A percentile compares a stretch with the other conserved stretches of the same genome.
Evolutionary conservation across 2,329 filamentous ascomycete species (phyloP).

Genomic region (Xylaria arbuscula): DNA sequence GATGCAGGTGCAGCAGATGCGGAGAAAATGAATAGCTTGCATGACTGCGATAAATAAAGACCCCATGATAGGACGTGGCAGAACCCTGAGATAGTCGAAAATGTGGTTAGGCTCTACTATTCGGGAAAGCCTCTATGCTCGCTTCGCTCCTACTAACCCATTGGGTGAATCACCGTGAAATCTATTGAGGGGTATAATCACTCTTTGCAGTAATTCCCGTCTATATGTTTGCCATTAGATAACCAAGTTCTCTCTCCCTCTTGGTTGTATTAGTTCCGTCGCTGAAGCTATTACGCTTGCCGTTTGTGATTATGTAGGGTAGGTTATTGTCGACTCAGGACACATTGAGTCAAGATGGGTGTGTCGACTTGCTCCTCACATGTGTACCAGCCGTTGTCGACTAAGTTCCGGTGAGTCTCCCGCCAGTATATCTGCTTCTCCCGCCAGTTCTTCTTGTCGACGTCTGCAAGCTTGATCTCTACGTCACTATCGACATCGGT

Average conservation of each 20-base stretch:
- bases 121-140: slow-evolving; percentile 4
- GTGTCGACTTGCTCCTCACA: slow-evolving; percentile 41
- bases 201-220: neutral
- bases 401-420: slow-evolving; percentile 69
- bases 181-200: neutral
- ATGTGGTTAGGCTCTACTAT: slow-evolving; percentile 12
- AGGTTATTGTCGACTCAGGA: slow-evolving; percentile 39
- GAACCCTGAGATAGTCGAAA: neutral
- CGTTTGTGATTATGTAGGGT: slow-evolving; percentile 14
- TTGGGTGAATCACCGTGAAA: slow-evolving; percentile 7
- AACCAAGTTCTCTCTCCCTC: neutral
- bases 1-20: slow-evolving; percentile 3
- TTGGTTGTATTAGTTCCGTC: slow-evolving; percentile 5
- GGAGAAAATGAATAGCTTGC: neutral
- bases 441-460: slow-evolving; percentile 78
- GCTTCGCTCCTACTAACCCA: neutral
- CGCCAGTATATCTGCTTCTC: slow-evolving; percentile 78
- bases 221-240: neutral
- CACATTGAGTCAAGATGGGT: slow-evolving; percentile 47
- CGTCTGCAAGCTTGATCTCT: slow-evolving; percentile 75
- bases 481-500: slow-evolving; percentile 49
- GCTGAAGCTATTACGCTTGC: neutral
- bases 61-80: neutral
- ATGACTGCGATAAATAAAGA: neutral
- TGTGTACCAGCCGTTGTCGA: slow-evolving; percentile 75